Evolutionary conservation across 306 rosid species (phyloP).

Genomic region (Vigna radiata): DNA sequence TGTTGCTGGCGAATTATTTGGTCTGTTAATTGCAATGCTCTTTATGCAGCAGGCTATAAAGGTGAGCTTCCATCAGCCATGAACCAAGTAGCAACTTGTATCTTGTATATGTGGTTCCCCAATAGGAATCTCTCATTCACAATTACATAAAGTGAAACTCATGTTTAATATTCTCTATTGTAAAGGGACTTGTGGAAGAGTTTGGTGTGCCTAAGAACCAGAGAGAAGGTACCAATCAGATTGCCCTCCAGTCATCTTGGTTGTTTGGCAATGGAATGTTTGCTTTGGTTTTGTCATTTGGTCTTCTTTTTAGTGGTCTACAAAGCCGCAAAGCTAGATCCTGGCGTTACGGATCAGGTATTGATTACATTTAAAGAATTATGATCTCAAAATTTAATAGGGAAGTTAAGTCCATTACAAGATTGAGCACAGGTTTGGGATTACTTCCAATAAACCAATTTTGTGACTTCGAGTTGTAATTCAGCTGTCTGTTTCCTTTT

Average conservation of each 20-base stretch:
- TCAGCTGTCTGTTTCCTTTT: slow-evolving; percentile 25
- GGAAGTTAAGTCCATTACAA: slow-evolving; percentile 21
- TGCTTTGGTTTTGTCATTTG: slow-evolving; percentile 89
- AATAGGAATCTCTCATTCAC: slow-evolving; percentile 22
- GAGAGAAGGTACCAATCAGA: slow-evolving; percentile 59
- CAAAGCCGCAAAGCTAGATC: slow-evolving; percentile 94
- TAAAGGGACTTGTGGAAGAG: slow-evolving; percentile 92
- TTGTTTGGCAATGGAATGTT: slow-evolving; percentile 98
- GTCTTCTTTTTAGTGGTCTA: slow-evolving; percentile 86
- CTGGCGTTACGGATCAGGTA: slow-evolving; percentile 98
- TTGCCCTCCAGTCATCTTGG: slow-evolving; percentile 78
- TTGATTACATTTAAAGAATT: slow-evolving; percentile 28
- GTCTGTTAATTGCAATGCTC: slow-evolving; percentile 92
- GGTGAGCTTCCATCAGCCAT: slow-evolving; percentile 55
- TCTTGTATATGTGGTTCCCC: slow-evolving; percentile 20
- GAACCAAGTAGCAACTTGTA: slow-evolving; percentile 1
- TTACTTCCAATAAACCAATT: neutral
- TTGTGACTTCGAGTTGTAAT: slow-evolving; percentile 15
- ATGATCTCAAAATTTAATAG: neutral
- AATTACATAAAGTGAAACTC: slow-evolving; percentile 26
- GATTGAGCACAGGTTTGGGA: slow-evolving; percentile 7
- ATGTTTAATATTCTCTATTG: slow-evolving; percentile 38
- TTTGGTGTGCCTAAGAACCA: slow-evolving; percentile 69
- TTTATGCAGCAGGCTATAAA: slow-evolving; percentile 97
- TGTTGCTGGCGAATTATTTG: slow-evolving; percentile 94